These are phyloP conservation scores for Ustilago cynodontis DNA, from an alignment of 1,284 basidiomycete species.

Conservation along the genomic window DNA sequence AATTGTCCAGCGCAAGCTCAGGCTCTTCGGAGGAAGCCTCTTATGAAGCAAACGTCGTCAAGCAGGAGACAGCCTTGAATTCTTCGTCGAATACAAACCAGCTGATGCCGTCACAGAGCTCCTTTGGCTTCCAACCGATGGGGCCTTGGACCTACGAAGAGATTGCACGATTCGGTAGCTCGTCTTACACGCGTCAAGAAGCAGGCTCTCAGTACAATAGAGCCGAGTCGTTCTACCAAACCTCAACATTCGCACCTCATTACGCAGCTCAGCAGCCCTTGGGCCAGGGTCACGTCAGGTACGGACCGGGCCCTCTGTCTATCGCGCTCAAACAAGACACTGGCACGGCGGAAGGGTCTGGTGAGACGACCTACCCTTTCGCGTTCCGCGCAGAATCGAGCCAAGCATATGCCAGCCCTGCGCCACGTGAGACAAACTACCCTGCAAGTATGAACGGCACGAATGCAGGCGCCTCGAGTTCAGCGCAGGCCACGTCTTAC, in stretches of 20 bases:
- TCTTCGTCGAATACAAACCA: background rate
- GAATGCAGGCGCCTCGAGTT: background rate
- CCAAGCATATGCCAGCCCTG: background rate
- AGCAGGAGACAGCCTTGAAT: background rate
- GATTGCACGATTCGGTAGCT: background rate
- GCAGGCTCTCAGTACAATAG: constrained; percentile 1
- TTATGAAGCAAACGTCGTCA: background rate
- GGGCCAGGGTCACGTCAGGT: background rate
- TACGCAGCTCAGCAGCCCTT: background rate
- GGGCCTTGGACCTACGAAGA: background rate
- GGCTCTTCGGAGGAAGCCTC: background rate
- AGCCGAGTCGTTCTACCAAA: background rate
- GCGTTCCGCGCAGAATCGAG: background rate
- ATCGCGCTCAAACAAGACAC: background rate
- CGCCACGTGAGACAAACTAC: background rate
- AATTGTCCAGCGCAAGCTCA: background rate
- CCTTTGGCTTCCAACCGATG: background rate
- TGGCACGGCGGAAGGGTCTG: background rate
- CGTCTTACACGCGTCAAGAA: background rate
- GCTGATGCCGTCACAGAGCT: background rate
- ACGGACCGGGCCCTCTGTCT: background rate
- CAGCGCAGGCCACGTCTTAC: background rate
- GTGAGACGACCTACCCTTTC: background rate
- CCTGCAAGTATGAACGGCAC: background rate
- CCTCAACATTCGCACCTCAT: background rate